phyloP scores from a whole-genome alignment of 2,329 filamentous ascomycete genomes.

The Thielaviopsis punctulata region DNA sequence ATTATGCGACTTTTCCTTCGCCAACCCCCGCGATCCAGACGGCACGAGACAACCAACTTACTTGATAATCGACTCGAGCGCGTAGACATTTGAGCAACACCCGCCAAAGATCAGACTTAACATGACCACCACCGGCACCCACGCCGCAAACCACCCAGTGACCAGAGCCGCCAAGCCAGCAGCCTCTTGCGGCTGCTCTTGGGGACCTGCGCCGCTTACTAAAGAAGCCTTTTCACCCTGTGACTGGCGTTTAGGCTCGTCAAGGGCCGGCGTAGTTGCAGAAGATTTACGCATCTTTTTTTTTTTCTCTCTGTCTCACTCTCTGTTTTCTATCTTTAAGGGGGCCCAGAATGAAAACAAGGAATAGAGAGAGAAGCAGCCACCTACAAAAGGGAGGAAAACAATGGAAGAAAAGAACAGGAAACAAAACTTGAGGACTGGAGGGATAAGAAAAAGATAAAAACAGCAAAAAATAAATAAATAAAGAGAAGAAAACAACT shows the following conservation, averaged over 20 bases:
- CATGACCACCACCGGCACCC: constrained; percentile 46
- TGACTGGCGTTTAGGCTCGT: too few relatives aligned
- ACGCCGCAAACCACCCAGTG: constrained; percentile 3
- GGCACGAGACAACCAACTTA: constrained; percentile 28
- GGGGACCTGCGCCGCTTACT: neutral
- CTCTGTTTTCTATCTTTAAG: too few relatives aligned
- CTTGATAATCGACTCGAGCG: constrained; percentile 88
- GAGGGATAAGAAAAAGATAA: too few relatives aligned
- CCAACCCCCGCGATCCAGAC: too few relatives aligned
- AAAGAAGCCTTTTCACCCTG: neutral
- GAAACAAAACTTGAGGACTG: too few relatives aligned
- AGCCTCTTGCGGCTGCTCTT: neutral
- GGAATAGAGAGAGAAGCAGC: too few relatives aligned
- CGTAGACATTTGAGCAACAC: constrained; percentile 94
- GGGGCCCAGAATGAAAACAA: too few relatives aligned
- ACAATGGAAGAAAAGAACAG: too few relatives aligned
- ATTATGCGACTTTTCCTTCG: neutral
- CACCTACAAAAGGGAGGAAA: too few relatives aligned
- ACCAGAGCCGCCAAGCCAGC: neutral
- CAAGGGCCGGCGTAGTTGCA: neutral
- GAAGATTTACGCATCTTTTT: neutral
- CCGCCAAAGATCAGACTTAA: constrained; percentile 71
- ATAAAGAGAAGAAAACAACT: too few relatives aligned
- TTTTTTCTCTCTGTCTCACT: too few relatives aligned
- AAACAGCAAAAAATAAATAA: too few relatives aligned